Evolutionary conservation across 2,329 filamentous ascomycete genomes (phyloP), one percentile per base, ranked within the genome.

Genomic region (Paraphaeosphaeria sporulosa): DNA sequence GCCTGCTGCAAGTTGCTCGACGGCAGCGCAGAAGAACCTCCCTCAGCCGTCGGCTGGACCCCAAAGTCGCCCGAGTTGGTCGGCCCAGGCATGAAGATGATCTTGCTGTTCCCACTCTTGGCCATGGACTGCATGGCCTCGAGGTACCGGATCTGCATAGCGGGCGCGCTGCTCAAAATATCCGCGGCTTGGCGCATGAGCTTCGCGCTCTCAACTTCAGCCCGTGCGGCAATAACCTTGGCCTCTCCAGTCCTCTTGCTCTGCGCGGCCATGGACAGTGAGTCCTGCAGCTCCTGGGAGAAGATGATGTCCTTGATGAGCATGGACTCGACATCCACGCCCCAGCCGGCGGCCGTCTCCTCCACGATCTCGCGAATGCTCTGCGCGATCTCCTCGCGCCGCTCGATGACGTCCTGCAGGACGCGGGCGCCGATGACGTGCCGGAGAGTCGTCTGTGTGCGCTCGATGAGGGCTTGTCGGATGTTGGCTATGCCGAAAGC

Each of bases 111-210:
- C 50, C 93, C 92, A 0, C 88, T 87, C 86, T 97, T 98, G 71
- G 95, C 95, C 94, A 99, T 99, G 44, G 92, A 87, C 79, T 98
- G 95, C 94, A 98, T 98, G 4, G 95, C 94, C 82, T 99, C 95
- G 68, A 99, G 90, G 79, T 98, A 98, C 67, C 75, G 57, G 65
- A 78, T 78, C 57, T 78, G 75, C 95, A 99, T 99, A 69, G 95
- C 95, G 2, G 95, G 95, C 0, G 94, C 94, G 17, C 89, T 93
- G 64, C 88, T 92, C 52, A 99, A 81, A 69, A 98, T 97, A 76
- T 99, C 94, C 78, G 95, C 95, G 40, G 95, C 94, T 81, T 95
- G 80, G 55, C 84, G 87, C 91, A 92, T 96, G 75, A 98, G 84
- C 81, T 60, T 54, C 96, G 96, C 81, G 94, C 93, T 50, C 81